Evolutionary conservation across 768 basidiomycete species (phyloP), one percentile per base, ranked within the genome.

Genomic region (Mycena epipterygia): DNA sequence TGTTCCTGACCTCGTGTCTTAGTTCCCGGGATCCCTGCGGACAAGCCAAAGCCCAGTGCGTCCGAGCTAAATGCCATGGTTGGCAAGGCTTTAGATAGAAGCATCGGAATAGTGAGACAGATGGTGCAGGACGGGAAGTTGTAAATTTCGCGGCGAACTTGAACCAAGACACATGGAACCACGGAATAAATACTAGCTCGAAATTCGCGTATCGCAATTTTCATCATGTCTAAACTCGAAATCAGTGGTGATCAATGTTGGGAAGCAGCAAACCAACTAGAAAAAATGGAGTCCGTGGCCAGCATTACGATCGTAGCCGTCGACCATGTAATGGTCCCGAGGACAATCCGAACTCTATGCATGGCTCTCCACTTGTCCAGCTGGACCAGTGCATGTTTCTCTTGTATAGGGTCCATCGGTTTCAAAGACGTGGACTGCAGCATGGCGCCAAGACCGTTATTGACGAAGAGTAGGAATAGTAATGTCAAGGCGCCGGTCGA

Each of bases 81-180:
- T 19, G 70, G 70, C 2, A 71, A 65, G 46, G 23, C 19, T 11
- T 51, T 71, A 9, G 64, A 66, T 35, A 37, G 57, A 13, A 66
- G 58, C 19, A 66, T 71, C 23, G 58, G 27, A 11, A 64, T 71
- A 5, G 33, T 66, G 19, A 56, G 70, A n/a, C 57, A 71, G 70
- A 65, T 71, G 70, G 70, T 71, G 13, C 57, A 64, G 56, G 70
- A 65, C 4, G 63, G 69, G 23, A 62, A 66, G 35, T 14, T 71
- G 2, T 71, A 56, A 61, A 60, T 53, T 46, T n/a, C n/a, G n/a
- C n/a, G n/a, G n/a, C n/a, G n/a, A n/a, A n/a, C n/a, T n/a, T n/a
- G n/a, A n/a, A n/a, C n/a, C n/a, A n/a, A n/a, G n/a, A n/a, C n/a
- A n/a, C n/a, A n/a, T n/a, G n/a, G n/a, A n/a, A n/a, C n/a, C n/a